Evolutionary conservation across 2,329 filamentous ascomycete genomes (phyloP).

Genomic region (Dothidotthia symphoricarpi): DNA sequence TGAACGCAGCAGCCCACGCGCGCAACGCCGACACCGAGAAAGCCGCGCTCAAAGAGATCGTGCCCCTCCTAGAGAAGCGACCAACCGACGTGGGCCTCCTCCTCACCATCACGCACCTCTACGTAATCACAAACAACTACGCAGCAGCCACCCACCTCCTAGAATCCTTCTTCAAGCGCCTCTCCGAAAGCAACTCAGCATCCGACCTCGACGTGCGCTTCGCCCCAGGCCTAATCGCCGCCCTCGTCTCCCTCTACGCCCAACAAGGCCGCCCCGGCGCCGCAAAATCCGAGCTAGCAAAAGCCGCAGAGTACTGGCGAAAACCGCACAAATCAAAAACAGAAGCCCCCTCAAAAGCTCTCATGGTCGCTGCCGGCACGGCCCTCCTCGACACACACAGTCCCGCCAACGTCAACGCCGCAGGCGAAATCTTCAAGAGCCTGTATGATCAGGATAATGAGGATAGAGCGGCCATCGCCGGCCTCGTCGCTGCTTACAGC

Average conservation of each 20-base stretch:
- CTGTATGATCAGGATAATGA: constrained; percentile 65
- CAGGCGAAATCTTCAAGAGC: constrained; percentile 74
- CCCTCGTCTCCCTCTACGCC: constrained; percentile 76
- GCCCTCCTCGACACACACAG: constrained; percentile 76
- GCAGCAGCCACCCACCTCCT: constrained; percentile 72
- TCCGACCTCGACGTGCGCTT: constrained; percentile 69
- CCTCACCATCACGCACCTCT: constrained; percentile 78
- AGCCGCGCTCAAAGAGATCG: constrained; percentile 66
- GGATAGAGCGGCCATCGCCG: constrained; percentile 71
- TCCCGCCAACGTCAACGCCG: constrained; percentile 64
- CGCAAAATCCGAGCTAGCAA: constrained; percentile 70
- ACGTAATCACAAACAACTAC: constrained; percentile 68
- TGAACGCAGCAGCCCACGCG: constrained; percentile 73
- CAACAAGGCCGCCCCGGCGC: constrained; percentile 70
- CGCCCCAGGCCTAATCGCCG: constrained; percentile 79
- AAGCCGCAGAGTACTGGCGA: constrained; percentile 80
- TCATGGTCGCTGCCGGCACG: constrained; percentile 73
- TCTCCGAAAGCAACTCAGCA: constrained; percentile 61
- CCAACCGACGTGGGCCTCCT: constrained; percentile 78
- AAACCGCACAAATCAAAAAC: constrained; percentile 53
- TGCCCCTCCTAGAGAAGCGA: constrained; percentile 68
- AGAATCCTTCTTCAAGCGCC: constrained; percentile 69
- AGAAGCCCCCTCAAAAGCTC: constrained; percentile 50
- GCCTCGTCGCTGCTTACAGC: constrained; percentile 80
- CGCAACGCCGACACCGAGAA: constrained; percentile 60